A percentile compares a stretch with the other conserved stretches of the same genome.
Evolutionary conservation across 768 basidiomycete genomes (phyloP).

Genomic region (Naematelia encephala): DNA sequence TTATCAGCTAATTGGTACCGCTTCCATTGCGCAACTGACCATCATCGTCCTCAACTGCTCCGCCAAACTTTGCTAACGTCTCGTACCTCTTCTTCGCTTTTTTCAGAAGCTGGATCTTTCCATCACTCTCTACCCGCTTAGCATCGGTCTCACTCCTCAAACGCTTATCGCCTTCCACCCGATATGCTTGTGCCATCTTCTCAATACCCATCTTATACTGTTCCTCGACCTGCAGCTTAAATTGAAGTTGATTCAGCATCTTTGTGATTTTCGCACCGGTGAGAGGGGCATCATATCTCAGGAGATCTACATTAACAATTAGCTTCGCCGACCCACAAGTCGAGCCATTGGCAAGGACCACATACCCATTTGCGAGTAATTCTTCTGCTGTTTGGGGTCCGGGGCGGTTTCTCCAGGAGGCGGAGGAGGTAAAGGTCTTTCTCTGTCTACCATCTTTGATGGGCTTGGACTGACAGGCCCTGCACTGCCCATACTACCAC

Average conservation of each 20-base stretch:
- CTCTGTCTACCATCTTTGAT: slow-evolving; percentile 21
- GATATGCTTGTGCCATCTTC: slow-evolving; percentile 96
- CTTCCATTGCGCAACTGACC: slow-evolving; percentile 53
- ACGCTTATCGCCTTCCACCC: slow-evolving; percentile 96
- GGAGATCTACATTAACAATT: slow-evolving; percentile 64
- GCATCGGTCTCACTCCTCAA: slow-evolving; percentile 87
- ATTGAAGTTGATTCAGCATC: slow-evolving; percentile 98
- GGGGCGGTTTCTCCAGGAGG: slow-evolving; percentile 22
- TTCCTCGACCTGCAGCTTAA: slow-evolving; percentile 96
- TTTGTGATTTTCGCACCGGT: slow-evolving; percentile 92
- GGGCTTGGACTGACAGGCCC: slow-evolving; percentile 27
- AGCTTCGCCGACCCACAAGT: no score
- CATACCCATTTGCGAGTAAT: slow-evolving; percentile 48
- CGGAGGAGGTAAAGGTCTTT: slow-evolving; percentile 45
- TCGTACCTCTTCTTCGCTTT: slow-evolving; percentile 93
- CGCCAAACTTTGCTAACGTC: slow-evolving; percentile 89
- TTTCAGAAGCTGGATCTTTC: slow-evolving; percentile 89
- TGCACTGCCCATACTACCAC: slow-evolving; percentile 8
- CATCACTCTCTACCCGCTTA: slow-evolving; percentile 90
- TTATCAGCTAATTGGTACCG: slow-evolving; percentile 4
- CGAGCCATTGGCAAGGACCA: neutral
- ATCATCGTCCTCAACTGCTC: slow-evolving; percentile 61
- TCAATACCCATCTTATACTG: slow-evolving; percentile 98
- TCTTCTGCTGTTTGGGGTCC: slow-evolving; percentile 30
- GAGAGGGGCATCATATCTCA: slow-evolving; percentile 95